Evolutionary conservation across 2,329 filamentous ascomycete genomes (phyloP).

Genomic region (Calonectria crousiana): DNA sequence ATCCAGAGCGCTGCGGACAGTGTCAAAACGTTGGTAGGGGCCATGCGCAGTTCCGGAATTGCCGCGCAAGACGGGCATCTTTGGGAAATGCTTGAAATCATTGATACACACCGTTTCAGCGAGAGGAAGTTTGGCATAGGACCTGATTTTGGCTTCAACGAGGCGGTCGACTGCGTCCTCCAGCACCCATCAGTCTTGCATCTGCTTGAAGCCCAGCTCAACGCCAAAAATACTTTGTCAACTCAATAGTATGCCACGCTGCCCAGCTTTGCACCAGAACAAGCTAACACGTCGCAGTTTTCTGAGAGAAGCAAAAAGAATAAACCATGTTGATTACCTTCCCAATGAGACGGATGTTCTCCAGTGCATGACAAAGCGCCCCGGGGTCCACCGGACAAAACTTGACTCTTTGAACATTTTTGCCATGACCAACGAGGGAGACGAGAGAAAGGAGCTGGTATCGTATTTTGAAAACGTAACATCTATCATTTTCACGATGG

Average conservation of each 20-base stretch:
- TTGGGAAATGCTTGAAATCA: neutral
- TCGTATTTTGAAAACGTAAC: neutral
- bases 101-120: neutral
- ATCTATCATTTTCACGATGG: neutral
- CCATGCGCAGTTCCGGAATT: neutral
- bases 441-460: neutral
- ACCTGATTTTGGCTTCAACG: neutral
- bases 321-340: neutral
- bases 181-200: neutral
- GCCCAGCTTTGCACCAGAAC: neutral
- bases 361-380: neutral
- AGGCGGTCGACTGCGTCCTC: neutral
- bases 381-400: neutral
- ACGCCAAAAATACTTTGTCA: neutral
- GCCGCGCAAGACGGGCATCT: neutral
- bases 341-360: neutral
- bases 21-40: neutral
- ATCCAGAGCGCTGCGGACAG: neutral
- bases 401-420: neutral
- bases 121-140: neutral
- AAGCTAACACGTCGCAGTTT: neutral
- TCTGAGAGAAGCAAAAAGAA: neutral
- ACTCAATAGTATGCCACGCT: neutral
- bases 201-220: neutral
- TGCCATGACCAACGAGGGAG: neutral